Percentiles rank a stretch among this genome's conserved stretches.
Conservation (phyloP, 208 protist species). For the Leishmania martiniquensis region DNA sequence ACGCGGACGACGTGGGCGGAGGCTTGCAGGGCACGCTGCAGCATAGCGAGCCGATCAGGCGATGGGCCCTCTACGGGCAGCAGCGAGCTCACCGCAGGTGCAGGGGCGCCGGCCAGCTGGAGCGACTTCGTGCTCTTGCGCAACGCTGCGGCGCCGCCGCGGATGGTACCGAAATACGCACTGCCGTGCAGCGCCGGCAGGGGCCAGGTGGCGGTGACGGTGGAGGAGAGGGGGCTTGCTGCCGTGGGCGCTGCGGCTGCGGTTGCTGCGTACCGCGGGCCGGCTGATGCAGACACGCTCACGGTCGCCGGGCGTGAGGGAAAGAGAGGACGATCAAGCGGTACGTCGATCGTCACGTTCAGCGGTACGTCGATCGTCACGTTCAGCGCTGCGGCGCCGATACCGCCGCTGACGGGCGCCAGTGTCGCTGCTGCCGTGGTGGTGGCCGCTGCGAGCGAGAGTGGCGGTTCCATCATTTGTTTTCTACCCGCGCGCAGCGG, state of each 20-base stretch:
- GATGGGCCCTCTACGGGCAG: background rate
- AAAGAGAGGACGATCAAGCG: slow-evolving; percentile 22
- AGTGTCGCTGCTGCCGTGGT: background rate
- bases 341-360: slow-evolving; percentile 17
- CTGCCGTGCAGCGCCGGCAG: slow-evolving; percentile 15
- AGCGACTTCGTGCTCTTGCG: background rate
- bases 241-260: background rate
- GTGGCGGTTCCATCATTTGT: background rate
- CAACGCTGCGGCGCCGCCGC: background rate
- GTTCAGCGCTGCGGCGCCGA: background rate
- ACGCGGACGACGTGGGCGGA: slow-evolving; percentile 15
- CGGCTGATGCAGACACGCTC: background rate
- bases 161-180: slow-evolving; percentile 20
- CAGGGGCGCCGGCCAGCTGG: background rate
- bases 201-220: background rate
- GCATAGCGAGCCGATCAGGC: slow-evolving; percentile 17
- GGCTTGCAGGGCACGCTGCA: slow-evolving; percentile 22
- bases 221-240: background rate
- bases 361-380: background rate
- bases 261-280: background rate
- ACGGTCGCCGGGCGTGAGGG: background rate
- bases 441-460: background rate
- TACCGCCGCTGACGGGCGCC: background rate
- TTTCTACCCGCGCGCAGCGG: background rate
- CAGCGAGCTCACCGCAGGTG: slow-evolving; percentile 4